phyloP scores from a whole-genome alignment of 768 basidiomycete species.

The Boletales sp. region DNA sequence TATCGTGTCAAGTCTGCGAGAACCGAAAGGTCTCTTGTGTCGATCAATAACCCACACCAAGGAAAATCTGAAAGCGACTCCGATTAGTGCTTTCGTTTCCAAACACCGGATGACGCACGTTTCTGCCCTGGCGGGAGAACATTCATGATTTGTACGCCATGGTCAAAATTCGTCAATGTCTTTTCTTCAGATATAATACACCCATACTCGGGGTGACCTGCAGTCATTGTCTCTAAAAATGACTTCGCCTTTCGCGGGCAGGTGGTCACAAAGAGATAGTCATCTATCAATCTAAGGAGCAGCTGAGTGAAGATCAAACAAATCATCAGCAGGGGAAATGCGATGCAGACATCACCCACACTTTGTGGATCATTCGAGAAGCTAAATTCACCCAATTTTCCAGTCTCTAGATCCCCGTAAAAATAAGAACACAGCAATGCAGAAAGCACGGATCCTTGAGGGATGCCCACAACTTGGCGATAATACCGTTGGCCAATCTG shows the following conservation, averaged over 20 bases:
- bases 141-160: constrained; percentile 50
- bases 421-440: constrained; percentile 91
- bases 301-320: constrained; percentile 41
- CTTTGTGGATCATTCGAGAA: constrained; percentile 57
- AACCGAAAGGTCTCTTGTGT: constrained; percentile 74
- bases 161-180: constrained; percentile 84
- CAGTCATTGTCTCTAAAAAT: constrained; percentile 75
- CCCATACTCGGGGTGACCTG: constrained; percentile 91
- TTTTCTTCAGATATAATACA: constrained; percentile 88
- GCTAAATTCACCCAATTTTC: constrained; percentile 34
- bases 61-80: constrained; percentile 62
- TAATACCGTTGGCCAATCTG: constrained; percentile 83
- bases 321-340: neutral
- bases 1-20: constrained; percentile 76
- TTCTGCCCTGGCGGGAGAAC: constrained; percentile 45
- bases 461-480: constrained; percentile 90
- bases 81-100: neutral
- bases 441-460: constrained; percentile 96
- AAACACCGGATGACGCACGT: constrained; percentile 27
- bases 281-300: constrained; percentile 86
- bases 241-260: constrained; percentile 50
- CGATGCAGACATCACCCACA: constrained; percentile 41
- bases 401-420: constrained; percentile 85
- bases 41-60: constrained; percentile 88
- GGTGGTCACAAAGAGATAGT: constrained; percentile 88